These are phyloP conservation scores for Typha latifolia DNA, from an alignment of 176 grass and related monocot genomes.

Conservation along the genomic window DNA sequence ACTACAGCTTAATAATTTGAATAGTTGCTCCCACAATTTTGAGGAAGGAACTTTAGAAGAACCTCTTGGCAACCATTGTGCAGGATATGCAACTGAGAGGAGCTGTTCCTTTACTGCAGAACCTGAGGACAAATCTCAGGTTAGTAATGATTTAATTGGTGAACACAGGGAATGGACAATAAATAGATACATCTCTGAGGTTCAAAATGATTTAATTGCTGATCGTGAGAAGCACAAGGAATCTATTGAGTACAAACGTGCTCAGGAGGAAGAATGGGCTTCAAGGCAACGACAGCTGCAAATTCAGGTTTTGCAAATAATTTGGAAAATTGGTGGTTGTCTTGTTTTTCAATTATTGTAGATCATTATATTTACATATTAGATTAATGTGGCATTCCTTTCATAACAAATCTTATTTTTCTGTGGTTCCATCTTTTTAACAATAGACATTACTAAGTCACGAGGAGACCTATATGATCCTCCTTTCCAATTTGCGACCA, in stretches of 20 bases:
- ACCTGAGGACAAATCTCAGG: neutral
- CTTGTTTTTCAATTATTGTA: conserved; percentile 5
- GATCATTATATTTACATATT: conserved; percentile 1
- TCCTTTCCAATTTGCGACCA: too few species aligned
- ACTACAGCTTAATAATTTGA: conserved; percentile 7
- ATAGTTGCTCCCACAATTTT: conserved; percentile 5
- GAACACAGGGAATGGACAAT: conserved; percentile 4
- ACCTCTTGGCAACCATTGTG: conserved; percentile 19
- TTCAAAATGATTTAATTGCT: conserved; percentile 28
- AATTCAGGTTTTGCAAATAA: conserved; percentile 45
- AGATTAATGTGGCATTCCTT: neutral
- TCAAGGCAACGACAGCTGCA: conserved; percentile 58
- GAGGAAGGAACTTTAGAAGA: conserved; percentile 6
- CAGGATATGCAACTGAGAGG: conserved; percentile 6
- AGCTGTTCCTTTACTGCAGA: neutral
- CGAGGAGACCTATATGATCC: too few species aligned
- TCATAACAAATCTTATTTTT: too few species aligned
- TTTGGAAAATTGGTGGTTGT: neutral
- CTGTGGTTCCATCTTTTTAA: too few species aligned
- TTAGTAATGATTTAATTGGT: conserved; percentile 17
- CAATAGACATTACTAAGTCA: too few species aligned
- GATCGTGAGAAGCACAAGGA: conserved; percentile 82
- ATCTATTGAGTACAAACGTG: conserved; percentile 65
- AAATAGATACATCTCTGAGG: conserved; percentile 1
- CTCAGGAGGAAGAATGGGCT: conserved; percentile 77